Percentiles rank a stretch among this genome's conserved stretches.
Evolutionary conservation across 2,329 filamentous ascomycete species (phyloP).

Genomic region (Teratosphaeriaceae sp.): DNA sequence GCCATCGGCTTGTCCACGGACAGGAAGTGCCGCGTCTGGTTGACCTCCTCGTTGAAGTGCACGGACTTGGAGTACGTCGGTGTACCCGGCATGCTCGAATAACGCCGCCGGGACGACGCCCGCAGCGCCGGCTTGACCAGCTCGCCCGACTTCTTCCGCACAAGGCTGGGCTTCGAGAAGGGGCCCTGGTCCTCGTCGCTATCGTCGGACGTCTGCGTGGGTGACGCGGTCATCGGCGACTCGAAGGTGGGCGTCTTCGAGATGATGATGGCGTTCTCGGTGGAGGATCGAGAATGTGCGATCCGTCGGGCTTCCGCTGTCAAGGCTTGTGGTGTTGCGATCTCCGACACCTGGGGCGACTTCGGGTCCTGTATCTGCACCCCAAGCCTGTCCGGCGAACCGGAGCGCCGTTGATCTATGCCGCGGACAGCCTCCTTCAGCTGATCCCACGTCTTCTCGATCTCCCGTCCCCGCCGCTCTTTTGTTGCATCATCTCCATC

Average conservation of each 20-base stretch:
- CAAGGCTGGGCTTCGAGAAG: constrained; percentile 70
- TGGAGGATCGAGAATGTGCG: constrained; percentile 54
- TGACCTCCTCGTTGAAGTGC: constrained; percentile 95
- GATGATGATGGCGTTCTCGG: constrained; percentile 48
- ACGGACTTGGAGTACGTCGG: constrained; percentile 94
- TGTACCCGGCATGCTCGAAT: constrained; percentile 95
- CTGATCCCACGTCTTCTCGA: constrained; percentile 50
- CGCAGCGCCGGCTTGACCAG: constrained; percentile 88
- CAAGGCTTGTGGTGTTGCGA: constrained; percentile 32
- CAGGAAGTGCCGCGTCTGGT: constrained; percentile 92
- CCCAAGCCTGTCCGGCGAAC: constrained; percentile 46
- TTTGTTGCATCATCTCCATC: constrained; percentile 60
- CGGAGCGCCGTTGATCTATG: constrained; percentile 60
- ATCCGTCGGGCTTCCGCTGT: constrained; percentile 54
- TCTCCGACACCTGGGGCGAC: constrained; percentile 30
- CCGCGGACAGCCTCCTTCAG: constrained; percentile 77
- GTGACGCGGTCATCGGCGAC: too few species aligned
- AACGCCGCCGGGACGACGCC: constrained; percentile 68
- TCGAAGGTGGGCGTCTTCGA: constrained; percentile 37
- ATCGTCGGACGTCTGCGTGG: constrained; percentile 41
- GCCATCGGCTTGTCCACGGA: constrained; percentile 92
- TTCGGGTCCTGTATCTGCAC: constrained; percentile 13
- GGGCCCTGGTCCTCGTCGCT: constrained; percentile 46
- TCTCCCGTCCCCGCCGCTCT: constrained; percentile 30
- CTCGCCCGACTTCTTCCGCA: constrained; percentile 97